Conservation (phyloP, 352 stramenopile species). For the Pythium phragmitis region DNA sequence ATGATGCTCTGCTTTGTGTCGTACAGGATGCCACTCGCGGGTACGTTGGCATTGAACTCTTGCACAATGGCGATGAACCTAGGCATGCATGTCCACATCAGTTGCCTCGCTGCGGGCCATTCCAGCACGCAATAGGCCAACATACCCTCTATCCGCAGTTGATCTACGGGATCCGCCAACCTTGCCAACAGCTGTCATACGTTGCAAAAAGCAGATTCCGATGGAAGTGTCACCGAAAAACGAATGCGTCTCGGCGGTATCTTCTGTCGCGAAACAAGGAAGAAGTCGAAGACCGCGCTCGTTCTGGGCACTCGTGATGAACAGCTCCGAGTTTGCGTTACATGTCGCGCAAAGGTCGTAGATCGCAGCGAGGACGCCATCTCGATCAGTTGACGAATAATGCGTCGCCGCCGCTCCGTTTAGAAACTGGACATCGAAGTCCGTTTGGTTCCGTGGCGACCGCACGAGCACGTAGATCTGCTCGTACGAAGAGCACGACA, state of each 20-base stretch:
- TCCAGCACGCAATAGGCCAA: slow-evolving; percentile 17
- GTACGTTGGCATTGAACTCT: slow-evolving; percentile 92
- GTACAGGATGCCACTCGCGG: slow-evolving; percentile 79
- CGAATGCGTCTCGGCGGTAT: slow-evolving; percentile 59
- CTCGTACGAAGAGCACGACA: slow-evolving; percentile 61
- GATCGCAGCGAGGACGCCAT: slow-evolving; percentile 71
- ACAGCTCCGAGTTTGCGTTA: slow-evolving; percentile 68
- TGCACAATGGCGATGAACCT: slow-evolving; percentile 81
- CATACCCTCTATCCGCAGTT: slow-evolving; percentile 61
- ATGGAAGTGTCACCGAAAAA: slow-evolving; percentile 85
- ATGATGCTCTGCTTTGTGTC: slow-evolving; percentile 81
- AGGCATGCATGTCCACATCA: slow-evolving; percentile 22
- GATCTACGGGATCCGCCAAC: slow-evolving; percentile 48
- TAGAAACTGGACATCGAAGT: slow-evolving; percentile 78
- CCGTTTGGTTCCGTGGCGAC: slow-evolving; percentile 33
- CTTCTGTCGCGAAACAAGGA: slow-evolving; percentile 71
- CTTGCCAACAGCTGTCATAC: slow-evolving; percentile 70
- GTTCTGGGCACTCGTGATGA: slow-evolving; percentile 69
- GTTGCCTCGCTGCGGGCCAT: slow-evolving; percentile 14
- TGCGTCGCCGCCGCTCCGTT: slow-evolving; percentile 50
- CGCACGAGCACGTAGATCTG: slow-evolving; percentile 76
- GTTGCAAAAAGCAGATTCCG: slow-evolving; percentile 74
- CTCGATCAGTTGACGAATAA: slow-evolving; percentile 68
- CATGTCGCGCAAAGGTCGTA: slow-evolving; percentile 81
- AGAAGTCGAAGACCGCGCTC: slow-evolving; percentile 67